These are phyloP conservation scores for Coix lacrymajobi DNA, from an alignment of 176 grass and related monocot genomes.

Conservation along the genomic window DNA sequence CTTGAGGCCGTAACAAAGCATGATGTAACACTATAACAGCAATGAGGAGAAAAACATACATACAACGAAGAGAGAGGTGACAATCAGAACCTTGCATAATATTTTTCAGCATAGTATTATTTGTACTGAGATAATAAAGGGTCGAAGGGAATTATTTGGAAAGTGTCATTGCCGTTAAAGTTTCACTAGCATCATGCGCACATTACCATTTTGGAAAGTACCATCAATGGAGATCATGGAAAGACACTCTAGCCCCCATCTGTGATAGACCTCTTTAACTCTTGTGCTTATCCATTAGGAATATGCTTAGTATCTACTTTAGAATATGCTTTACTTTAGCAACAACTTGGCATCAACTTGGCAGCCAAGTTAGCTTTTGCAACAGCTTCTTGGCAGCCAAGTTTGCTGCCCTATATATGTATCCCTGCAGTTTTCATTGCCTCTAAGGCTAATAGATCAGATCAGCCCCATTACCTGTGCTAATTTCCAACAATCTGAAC, in stretches of 20 bases:
- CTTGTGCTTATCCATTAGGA: no score
- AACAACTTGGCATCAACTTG: no score
- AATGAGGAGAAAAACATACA: neutral
- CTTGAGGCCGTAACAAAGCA: slow-evolving; percentile 1
- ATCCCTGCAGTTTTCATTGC: no score
- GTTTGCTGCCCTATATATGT: no score
- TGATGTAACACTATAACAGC: neutral
- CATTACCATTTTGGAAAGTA: neutral
- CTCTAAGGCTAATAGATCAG: no score
- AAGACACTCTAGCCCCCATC: neutral
- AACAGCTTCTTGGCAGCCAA: no score
- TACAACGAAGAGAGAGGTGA: neutral
- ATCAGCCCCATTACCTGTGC: no score
- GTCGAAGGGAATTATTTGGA: slow-evolving; percentile 29
- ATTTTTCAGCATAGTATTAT: slow-evolving; percentile 83
- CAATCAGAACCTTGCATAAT: slow-evolving; percentile 63
- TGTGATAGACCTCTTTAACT: no score
- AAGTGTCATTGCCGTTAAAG: slow-evolving; percentile 61
- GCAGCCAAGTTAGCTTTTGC: no score
- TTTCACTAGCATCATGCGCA: neutral
- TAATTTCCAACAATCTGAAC: no score
- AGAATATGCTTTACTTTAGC: no score
- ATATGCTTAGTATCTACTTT: no score
- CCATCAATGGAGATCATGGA: neutral
- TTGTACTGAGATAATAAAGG: slow-evolving; percentile 70